Evolutionary conservation across 1,139 yeast species (phyloP), one percentile per base, ranked within the genome.

Genomic region (Suhomyces guaymorum): DNA sequence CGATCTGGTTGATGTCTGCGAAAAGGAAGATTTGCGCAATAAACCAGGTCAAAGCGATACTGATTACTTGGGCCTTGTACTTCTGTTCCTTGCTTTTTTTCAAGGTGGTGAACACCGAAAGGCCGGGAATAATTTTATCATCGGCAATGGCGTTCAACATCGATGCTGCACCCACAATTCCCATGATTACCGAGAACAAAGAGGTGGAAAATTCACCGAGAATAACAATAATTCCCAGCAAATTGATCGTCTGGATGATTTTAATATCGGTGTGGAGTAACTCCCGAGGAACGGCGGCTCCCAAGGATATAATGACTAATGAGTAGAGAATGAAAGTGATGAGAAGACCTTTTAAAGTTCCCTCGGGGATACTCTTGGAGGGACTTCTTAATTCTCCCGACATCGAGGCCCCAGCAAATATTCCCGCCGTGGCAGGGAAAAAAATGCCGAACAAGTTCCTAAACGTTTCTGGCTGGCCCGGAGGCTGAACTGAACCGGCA

Each of bases 391-490:
- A 69, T 49, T 89, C 96, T n/a, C 98, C 97, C 29, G 96, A 88
- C 97, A 92, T 92, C 11, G 95, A 85, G 1, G 97, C 97, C n/a
- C 98, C 98, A 1, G 98, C 97, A 58, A 90, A 84, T 26, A 92
- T 90, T 41, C 98, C 98, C 2, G 97, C 96, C 0, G 97, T 90
- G 1, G 98, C 96, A 10, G 98, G 97, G 66, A 92, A 92, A 57
- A 92, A 87, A 34, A 92, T 86, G 3, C 97, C 97, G 73, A 92
- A 92, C 47, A 92, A 62, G 54, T 86, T 84, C 39, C 82, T 77
- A 52, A 90, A 88, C 1, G 81, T 86, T 57, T 90, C 97, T 2
- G 65, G 63, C 5, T 55, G 54, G 14, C 70, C 76, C 0, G 73
- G 68, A 4, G 75, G 69, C 33, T 75, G 63, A 24, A 82, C 80